Percentiles rank a stretch among this genome's conserved stretches.
These are phyloP conservation scores for Nakazawaea anatomiae DNA, from an alignment of 805 yeast genomes.

Conservation along the genomic window DNA sequence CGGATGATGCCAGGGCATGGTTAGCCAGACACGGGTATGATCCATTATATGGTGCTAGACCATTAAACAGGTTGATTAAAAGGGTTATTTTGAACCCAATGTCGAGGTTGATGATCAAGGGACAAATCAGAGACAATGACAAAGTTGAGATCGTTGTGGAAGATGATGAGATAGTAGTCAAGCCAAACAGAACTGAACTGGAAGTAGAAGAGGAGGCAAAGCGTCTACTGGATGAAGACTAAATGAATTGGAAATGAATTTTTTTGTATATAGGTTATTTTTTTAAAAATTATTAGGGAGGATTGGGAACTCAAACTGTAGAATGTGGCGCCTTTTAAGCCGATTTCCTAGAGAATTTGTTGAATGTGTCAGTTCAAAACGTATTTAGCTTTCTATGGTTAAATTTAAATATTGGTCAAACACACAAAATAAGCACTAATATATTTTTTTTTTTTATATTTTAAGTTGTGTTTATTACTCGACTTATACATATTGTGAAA, in stretches of 20 bases:
- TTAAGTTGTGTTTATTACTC: too few species aligned
- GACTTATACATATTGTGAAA: too few species aligned
- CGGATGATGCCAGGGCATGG: conserved; percentile 68
- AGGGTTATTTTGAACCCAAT: conserved; percentile 81
- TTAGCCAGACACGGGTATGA: conserved; percentile 86
- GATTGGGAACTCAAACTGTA: too few species aligned
- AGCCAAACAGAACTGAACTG: conserved; percentile 5
- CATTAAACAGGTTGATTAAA: conserved; percentile 85
- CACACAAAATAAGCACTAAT: too few species aligned
- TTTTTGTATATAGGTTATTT: too few species aligned
- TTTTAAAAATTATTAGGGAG: too few species aligned
- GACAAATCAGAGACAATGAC: conserved; percentile 61
- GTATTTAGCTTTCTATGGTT: too few species aligned
- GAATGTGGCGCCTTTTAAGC: too few species aligned
- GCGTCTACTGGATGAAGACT: conserved; percentile 1
- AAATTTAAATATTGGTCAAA: too few species aligned
- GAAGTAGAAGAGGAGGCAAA: conserved; percentile 9
- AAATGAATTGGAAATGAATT: not conserved
- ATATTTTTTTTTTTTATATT: too few species aligned
- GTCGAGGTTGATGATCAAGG: conserved; percentile 74
- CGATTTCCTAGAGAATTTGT: too few species aligned
- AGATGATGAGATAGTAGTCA: conserved; percentile 19
- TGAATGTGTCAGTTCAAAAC: too few species aligned
- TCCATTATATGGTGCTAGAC: conserved; percentile 91
- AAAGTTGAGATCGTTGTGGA: conserved; percentile 44